A percentile compares a stretch with the other conserved stretches of the same genome.
Evolutionary conservation across 2,329 filamentous ascomycete species (phyloP).

Genomic region (Dothistroma septosporum): DNA sequence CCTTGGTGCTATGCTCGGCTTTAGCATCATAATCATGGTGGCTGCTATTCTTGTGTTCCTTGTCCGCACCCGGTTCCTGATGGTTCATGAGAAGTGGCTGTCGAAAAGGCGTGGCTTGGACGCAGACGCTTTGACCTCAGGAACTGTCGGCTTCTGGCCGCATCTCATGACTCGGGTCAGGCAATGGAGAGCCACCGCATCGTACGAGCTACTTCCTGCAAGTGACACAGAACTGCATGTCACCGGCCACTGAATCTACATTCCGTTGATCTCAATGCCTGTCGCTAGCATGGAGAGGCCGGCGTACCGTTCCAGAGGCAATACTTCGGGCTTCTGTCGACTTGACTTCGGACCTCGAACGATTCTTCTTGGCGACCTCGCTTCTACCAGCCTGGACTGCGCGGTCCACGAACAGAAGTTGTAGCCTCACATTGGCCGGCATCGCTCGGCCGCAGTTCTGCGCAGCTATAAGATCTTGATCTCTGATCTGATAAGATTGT

Average conservation of each 20-base stretch:
- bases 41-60: neutral
- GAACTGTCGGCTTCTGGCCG: neutral
- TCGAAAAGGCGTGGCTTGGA: neutral
- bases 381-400: conserved; percentile 1
- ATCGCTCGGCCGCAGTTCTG: neutral
- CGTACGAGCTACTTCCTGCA: neutral
- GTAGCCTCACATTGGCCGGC: neutral
- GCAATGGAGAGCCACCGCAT: neutral
- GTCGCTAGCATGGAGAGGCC: no score
- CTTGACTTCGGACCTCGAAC: neutral
- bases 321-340: neutral
- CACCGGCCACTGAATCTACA: neutral
- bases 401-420: neutral
- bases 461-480: neutral
- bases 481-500: conserved; percentile 4
- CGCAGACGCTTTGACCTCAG: neutral
- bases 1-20: conserved; percentile 7
- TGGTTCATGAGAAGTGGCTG: neutral
- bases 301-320: neutral
- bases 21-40: conserved; percentile 2
- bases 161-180: neutral
- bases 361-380: neutral
- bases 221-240: neutral
- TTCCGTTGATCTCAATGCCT: neutral
- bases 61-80: neutral